Evolutionary conservation across 208 protist genomes (phyloP), one percentile per base, ranked within the genome.

Genomic region (Wallacemonas collosoma): DNA sequence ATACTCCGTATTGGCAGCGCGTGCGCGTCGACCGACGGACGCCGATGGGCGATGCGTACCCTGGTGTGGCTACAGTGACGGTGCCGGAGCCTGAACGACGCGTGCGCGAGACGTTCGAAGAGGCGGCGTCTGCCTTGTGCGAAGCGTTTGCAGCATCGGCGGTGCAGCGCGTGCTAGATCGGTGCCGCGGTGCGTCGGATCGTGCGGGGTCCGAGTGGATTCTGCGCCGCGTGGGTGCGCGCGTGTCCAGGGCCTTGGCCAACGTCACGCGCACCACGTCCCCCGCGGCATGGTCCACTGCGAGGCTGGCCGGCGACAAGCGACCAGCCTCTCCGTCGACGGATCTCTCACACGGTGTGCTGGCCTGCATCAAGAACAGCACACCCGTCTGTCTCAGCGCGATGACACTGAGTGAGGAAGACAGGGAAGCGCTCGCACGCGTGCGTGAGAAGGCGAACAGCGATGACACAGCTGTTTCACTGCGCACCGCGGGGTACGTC

Each of bases 81-180:
- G 45, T 50, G 45, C 45, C 45, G 45, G 57, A n/a, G 57, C 36
- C 57, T 8, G 80, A 91, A 51, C 48, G 47, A 1, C 66, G 63
- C 2, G 79, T 89, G 76, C 88, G 85, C 12, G 44, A 51, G 1
- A 67, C 74, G 1, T 93, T 89, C 51, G 83, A 92, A 35, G 64
- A 68, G 15, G 44, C 85, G 11, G 81, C 80, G 67, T 9, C 12
- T 8, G 71, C 71, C 1, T 71, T 83, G 9, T 87, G 80, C 71
- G 35, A 38, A 0, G 61, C 43, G 38, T 41, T 82, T 11, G 76
- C 82, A 38, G 43, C 62, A 17, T 41, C 48, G 12, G 77, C 53
- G 12, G 74, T 89, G 35, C 38, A 57, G 40, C 44, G 54, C 7
- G 56, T 61, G 8, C 41, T 85, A 38, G 36, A 17, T 2, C 61